These are phyloP conservation scores for Ziziphus jujuba DNA, from an alignment of 306 rosid species.

Conservation along the genomic window DNA sequence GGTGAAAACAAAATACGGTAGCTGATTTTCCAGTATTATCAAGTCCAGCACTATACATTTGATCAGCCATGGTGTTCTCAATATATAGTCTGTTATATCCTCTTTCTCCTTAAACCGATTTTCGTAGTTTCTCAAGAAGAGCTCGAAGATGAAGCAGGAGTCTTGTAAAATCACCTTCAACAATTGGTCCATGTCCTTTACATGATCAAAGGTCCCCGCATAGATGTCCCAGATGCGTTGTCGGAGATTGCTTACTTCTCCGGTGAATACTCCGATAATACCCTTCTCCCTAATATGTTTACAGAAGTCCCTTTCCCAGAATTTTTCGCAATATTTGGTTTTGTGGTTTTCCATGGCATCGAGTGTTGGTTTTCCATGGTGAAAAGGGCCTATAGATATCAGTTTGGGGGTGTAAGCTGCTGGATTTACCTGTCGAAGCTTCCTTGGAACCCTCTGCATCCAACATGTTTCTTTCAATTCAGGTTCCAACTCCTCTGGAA, in stretches of 20 bases:
- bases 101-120: background rate
- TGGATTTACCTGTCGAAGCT: slow-evolving; percentile 32
- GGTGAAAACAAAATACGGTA: slow-evolving; percentile 40
- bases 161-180: too few relatives aligned
- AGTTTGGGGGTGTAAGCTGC: slow-evolving; percentile 49
- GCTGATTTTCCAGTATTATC: slow-evolving; percentile 54
- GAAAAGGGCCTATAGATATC: slow-evolving; percentile 54
- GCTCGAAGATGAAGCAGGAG: too few relatives aligned
- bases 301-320: too few relatives aligned
- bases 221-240: too few relatives aligned
- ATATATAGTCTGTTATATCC: slow-evolving; percentile 21
- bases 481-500: slow-evolving; percentile 22
- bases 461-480: slow-evolving; percentile 3
- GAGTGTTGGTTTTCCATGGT: slow-evolving; percentile 5
- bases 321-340: too few relatives aligned
- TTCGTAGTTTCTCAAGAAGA: slow-evolving; percentile 23
- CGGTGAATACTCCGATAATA: too few relatives aligned
- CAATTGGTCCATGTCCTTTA: too few relatives aligned
- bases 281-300: too few relatives aligned
- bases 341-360: slow-evolving; percentile 20
- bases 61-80: slow-evolving; percentile 45
- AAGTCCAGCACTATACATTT: slow-evolving; percentile 37
- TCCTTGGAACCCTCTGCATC: slow-evolving; percentile 44
- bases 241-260: too few relatives aligned
- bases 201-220: too few relatives aligned